Conservation (phyloP, 805 yeast genomes). For the Barnettozyma pratensis region DNA sequence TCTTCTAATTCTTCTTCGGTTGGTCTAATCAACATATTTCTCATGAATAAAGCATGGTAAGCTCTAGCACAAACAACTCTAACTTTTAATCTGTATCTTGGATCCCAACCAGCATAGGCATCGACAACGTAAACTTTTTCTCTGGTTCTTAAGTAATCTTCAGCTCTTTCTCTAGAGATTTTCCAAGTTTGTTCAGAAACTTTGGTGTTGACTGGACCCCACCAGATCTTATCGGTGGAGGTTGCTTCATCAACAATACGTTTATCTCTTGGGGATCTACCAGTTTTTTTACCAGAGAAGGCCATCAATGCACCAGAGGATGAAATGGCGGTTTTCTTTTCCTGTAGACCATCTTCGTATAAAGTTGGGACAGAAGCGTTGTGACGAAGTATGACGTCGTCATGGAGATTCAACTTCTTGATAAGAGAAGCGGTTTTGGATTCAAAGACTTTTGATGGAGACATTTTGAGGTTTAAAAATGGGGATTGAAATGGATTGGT, state of each 20-base stretch:
- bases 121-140: conserved; percentile 91
- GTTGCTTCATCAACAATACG: conserved; percentile 94
- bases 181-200: conserved; percentile 93
- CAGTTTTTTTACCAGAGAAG: conserved; percentile 92
- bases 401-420: conserved; percentile 41
- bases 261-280: conserved; percentile 97
- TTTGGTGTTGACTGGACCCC: conserved; percentile 99
- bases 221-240: conserved; percentile 84
- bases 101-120: conserved; percentile 99
- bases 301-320: conserved; percentile 95
- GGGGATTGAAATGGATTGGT: not conserved
- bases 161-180: conserved; percentile 92
- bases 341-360: conserved; percentile 91
- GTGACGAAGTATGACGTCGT: conserved; percentile 70
- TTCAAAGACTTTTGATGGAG: conserved; percentile 22
- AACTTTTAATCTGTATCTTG: conserved; percentile 92
- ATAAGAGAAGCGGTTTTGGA: conserved; percentile 19
- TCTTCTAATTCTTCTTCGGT: conserved; percentile 79
- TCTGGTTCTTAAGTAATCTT: conserved; percentile 94
- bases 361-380: conserved; percentile 90
- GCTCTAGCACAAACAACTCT: conserved; percentile 97
- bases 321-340: conserved; percentile 85
- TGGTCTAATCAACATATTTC: conserved; percentile 96
- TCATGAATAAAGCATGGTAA: conserved; percentile 96
- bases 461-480: conserved; percentile 14